phyloP scores from a whole-genome alignment of 441 rosid species.

The Pelargonium fulgidum region DNA sequence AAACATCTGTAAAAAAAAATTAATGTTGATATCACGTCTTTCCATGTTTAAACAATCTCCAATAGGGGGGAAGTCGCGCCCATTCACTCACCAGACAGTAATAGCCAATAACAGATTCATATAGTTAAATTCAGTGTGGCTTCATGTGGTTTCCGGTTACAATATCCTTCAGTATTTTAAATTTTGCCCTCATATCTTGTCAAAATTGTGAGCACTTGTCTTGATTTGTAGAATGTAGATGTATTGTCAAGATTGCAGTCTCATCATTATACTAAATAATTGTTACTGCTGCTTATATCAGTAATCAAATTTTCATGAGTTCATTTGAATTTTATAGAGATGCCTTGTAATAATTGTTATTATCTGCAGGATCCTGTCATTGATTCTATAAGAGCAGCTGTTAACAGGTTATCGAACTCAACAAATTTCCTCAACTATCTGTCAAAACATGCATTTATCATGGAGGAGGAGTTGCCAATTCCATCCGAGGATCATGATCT shows the following conservation, averaged over 20 bases:
- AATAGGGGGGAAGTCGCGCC: background rate
- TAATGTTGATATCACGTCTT: constrained; percentile 17
- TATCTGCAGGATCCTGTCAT: constrained; percentile 44
- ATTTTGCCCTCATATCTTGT: background rate
- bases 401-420: constrained; percentile 40
- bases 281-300: background rate
- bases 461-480: constrained; percentile 36
- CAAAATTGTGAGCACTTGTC: background rate
- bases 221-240: background rate
- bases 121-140: background rate
- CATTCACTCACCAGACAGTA: background rate
- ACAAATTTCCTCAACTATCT: constrained; percentile 39
- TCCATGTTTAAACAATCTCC: background rate
- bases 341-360: constrained; percentile 4
- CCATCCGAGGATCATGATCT: constrained; percentile 30
- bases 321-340: background rate
- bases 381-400: constrained; percentile 40
- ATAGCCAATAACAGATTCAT: background rate
- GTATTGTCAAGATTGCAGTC: constrained; percentile 5
- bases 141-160: background rate
- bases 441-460: constrained; percentile 45
- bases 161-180: background rate
- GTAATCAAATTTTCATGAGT: background rate
- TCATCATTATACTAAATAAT: background rate
- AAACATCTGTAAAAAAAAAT: constrained; percentile 19